Percentiles rank a stretch among this genome's conserved stretches.
Evolutionary conservation across 805 yeast genomes (phyloP).

Genomic region (Wickerhamomyces ciferrii): DNA sequence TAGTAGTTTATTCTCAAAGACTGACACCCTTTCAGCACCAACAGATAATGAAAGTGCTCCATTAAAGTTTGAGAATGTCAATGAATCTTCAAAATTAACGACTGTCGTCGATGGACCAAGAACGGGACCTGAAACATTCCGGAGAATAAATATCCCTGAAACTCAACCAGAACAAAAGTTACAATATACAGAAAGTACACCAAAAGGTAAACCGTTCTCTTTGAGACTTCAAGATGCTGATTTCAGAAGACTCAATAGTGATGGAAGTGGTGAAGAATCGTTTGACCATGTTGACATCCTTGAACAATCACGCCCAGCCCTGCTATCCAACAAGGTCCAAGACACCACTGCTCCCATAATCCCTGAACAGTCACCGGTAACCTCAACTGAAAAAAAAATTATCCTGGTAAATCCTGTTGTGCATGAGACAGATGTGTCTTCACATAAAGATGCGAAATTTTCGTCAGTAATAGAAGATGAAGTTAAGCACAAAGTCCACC

Average conservation of each 20-base stretch:
- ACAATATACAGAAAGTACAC: conserved; percentile 1
- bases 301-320: conserved; percentile 15
- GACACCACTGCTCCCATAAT: background rate
- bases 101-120: too few species aligned
- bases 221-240: background rate
- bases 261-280: conserved; percentile 12
- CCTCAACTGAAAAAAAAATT: background rate
- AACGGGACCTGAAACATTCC: background rate
- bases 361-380: too few species aligned
- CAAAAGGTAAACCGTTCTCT: background rate
- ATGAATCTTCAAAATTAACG: too few species aligned
- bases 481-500: background rate
- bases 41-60: background rate
- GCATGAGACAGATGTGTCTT: background rate
- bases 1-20: background rate
- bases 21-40: background rate
- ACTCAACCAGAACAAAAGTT: conserved; percentile 2
- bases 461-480: background rate
- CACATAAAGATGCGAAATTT: background rate
- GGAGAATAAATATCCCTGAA: background rate
- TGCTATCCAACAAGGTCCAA: conserved; percentile 3
- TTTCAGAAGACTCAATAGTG: background rate
- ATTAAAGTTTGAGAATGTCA: too few species aligned
- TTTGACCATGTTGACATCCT: conserved; percentile 20
- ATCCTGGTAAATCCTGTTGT: background rate